Base-by-base conservation (phyloP, 164 flowering plant genomes). In the Piper longum region DNA sequence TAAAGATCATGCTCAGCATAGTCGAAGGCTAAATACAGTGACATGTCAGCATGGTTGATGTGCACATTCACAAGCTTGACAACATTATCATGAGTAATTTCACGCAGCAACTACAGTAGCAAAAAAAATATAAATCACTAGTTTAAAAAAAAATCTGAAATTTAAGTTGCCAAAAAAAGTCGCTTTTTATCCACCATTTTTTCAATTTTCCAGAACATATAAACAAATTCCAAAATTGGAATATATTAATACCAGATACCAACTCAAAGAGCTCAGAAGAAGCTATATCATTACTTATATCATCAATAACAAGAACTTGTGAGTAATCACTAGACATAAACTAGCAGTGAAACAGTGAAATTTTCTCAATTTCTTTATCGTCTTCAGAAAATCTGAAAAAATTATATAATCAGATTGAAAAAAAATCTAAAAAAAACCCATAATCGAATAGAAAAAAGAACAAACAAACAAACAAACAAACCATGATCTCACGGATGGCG, bases 401-500 rank as follows among this genome's bases (percentile, higher is more conserved):
- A 26, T 26, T 26, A 26, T 26, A 26, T 26, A 26, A 2, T 26
- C 36, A 26, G 36, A 26, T 2, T 26, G 36, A 26, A 4, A 58
- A 55, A 6, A 55, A 55, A 55, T 16, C 26, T 1, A 55, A 55
- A 55, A 55, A 8, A 1, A 55, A 1, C 6, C 13, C 26, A 18
- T 16, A 13, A 58, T 36, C 9, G 12, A 36, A 4, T 4, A 11
- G 4, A 58, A 41, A 4, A 57, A 8, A 18, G 41, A 59, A 4
- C n/a, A 59, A 59, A 17, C 11, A 41, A 42, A 13, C 11, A 4
- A 16, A 36, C 3, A 61, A 61, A 16, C 13, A n/a, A 61, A 89
- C 95, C 95, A 91, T 91, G 70, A 91, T 95, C 77, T 95, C 99
- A 5, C 99, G 89, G 62, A 95, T 91, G 44, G 99, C 99, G 9